These are phyloP conservation scores for Sporopachydermia quercuum DNA, from an alignment of 805 yeast species.

Conservation along the genomic window DNA sequence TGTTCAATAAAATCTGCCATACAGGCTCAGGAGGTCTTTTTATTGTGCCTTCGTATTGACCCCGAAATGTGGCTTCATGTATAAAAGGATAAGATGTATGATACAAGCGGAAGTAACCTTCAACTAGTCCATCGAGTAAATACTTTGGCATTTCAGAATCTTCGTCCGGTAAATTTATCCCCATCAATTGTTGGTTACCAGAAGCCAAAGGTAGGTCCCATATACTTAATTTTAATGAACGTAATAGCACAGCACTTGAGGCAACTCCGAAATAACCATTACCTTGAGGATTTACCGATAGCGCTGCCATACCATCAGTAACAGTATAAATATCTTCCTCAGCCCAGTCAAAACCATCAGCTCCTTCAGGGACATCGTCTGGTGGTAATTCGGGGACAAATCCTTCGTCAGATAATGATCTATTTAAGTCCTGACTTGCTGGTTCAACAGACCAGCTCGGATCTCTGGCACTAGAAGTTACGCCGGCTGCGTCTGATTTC, in stretches of 20 bases:
- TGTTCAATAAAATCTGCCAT: conserved; percentile 40
- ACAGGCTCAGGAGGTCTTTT: conserved; percentile 28
- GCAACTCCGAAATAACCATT: conserved; percentile 55
- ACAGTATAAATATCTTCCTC: conserved; percentile 29
- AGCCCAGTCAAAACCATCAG: conserved; percentile 45
- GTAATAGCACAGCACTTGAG: conserved; percentile 39
- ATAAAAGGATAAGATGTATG: conserved; percentile 50
- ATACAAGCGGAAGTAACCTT: conserved; percentile 40
- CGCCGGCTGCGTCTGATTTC: conserved; percentile 2
- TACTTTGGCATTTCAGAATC: not conserved
- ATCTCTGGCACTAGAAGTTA: not conserved
- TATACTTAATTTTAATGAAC: conserved; percentile 26
- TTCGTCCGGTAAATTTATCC: conserved; percentile 2
- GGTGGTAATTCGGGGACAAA: conserved; percentile 17
- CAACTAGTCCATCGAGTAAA: conserved; percentile 21
- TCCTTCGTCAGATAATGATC: conserved; percentile 5
- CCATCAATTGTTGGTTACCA: conserved; percentile 2
- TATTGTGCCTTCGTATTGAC: conserved; percentile 27
- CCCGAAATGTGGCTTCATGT: conserved; percentile 37
- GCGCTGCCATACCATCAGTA: conserved; percentile 52
- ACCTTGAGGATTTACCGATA: conserved; percentile 33
- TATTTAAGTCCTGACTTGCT: conserved; percentile 4
- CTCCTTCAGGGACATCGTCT: conserved; percentile 27
- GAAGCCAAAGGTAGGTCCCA: conserved; percentile 14
- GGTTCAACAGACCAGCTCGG: conserved; percentile 1